These are phyloP conservation scores for Penicillium brasilianum DNA, from an alignment of 2,329 filamentous ascomycete species.

Conservation along the genomic window DNA sequence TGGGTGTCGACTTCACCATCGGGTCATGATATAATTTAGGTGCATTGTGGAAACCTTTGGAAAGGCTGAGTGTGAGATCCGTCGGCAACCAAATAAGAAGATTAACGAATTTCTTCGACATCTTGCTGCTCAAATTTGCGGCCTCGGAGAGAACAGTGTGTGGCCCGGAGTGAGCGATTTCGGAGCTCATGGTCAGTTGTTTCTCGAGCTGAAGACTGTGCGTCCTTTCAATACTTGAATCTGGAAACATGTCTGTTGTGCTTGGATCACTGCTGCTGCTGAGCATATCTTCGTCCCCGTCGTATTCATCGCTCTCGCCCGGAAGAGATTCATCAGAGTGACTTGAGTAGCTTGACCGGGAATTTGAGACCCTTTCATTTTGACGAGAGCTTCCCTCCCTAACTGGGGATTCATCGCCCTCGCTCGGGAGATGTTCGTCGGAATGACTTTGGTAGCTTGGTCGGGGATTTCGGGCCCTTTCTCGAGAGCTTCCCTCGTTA, in stretches of 20 bases:
- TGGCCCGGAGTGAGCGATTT: neutral
- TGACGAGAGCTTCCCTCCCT: neutral
- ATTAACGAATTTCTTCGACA: slow-evolving; percentile 71
- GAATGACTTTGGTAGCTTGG: neutral
- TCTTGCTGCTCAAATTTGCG: slow-evolving; percentile 18
- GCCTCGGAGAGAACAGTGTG: slow-evolving; percentile 16
- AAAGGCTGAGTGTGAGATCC: slow-evolving; percentile 80
- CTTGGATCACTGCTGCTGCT: neutral
- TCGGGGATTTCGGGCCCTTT: neutral
- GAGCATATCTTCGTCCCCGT: slow-evolving; percentile 1
- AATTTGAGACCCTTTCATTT: neutral
- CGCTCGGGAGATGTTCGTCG: neutral
- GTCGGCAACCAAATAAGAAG: slow-evolving; percentile 80
- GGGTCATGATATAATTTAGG: slow-evolving; percentile 84
- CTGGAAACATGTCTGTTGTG: neutral
- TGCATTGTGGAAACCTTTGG: slow-evolving; percentile 86
- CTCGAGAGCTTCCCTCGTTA: neutral
- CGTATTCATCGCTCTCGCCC: neutral
- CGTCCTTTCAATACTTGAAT: neutral
- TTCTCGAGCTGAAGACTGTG: slow-evolving; percentile 22
- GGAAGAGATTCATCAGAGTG: neutral
- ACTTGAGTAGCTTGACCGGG: neutral
- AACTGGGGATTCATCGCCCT: slow-evolving; percentile 5
- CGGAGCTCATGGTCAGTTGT: slow-evolving; percentile 16
- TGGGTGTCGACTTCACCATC: slow-evolving; percentile 74